phyloP scores from a whole-genome alignment of 768 basidiomycete species.

The Holtermanniella nyarrowii region DNA sequence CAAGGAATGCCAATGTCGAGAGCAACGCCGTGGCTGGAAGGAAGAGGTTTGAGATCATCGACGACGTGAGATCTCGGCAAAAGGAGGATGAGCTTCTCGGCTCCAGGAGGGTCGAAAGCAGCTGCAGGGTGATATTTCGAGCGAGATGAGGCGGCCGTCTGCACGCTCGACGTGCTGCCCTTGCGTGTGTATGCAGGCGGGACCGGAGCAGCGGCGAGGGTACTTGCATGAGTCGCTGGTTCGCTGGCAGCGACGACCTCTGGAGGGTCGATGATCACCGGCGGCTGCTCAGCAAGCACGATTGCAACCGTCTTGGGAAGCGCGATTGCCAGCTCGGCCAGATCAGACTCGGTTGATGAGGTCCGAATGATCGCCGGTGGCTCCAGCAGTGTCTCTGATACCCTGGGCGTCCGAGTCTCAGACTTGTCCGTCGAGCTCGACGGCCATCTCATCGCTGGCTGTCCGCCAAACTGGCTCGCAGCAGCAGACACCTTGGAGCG shows the following conservation, averaged over 20 bases:
- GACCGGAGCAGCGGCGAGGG: too few relatives aligned
- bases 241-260: not conserved
- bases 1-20: slow-evolving; percentile 35
- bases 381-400: slow-evolving; percentile 7
- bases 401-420: slow-evolving; percentile 14
- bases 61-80: slow-evolving; percentile 5
- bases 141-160: not conserved
- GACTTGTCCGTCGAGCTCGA: slow-evolving; percentile 18
- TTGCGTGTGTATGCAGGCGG: not conserved
- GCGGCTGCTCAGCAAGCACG: not conserved
- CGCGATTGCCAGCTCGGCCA: too few relatives aligned
- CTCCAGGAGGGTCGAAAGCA: slow-evolving; percentile 31
- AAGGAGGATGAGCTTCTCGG: not conserved
- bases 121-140: slow-evolving; percentile 22
- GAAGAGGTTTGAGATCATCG: slow-evolving; percentile 13
- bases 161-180: not conserved
- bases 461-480: too few relatives aligned
- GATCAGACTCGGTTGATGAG: slow-evolving; percentile 1
- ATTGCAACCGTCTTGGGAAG: too few relatives aligned
- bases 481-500: not conserved
- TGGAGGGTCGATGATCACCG: not conserved
- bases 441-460: slow-evolving; percentile 8
- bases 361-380: slow-evolving; percentile 9
- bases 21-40: slow-evolving; percentile 12
- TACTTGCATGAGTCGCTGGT: not conserved